Conservation (phyloP, 1,284 basidiomycete species). For the Pterulicium gracile region DNA sequence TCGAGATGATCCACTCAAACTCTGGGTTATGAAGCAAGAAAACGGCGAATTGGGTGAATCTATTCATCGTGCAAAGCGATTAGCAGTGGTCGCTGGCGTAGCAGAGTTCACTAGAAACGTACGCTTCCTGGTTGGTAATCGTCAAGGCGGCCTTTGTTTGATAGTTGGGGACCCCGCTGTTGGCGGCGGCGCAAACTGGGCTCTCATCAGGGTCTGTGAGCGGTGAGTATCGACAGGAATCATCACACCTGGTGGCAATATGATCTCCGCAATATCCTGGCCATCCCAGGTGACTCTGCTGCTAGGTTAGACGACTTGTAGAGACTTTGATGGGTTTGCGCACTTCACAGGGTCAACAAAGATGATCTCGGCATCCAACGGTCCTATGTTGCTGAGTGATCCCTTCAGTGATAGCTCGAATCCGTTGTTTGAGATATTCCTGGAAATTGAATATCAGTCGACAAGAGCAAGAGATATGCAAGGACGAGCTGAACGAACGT, state of each 20-base stretch:
- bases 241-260: slow-evolving; percentile 41
- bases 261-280: slow-evolving; percentile 54
- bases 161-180: slow-evolving; percentile 59
- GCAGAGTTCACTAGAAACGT: too few species aligned
- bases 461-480: slow-evolving; percentile 1
- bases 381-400: slow-evolving; percentile 49
- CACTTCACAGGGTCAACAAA: slow-evolving; percentile 46
- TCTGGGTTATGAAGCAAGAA: slow-evolving; percentile 54
- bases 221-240: slow-evolving; percentile 3
- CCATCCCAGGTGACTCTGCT: slow-evolving; percentile 56
- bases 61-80: slow-evolving; percentile 11
- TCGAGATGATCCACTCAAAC: slow-evolving; percentile 68
- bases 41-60: slow-evolving; percentile 60
- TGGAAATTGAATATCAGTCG: slow-evolving; percentile 16
- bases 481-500: slow-evolving; percentile 26
- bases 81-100: not conserved
- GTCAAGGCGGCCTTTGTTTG: slow-evolving; percentile 36
- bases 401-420: slow-evolving; percentile 51
- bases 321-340: slow-evolving; percentile 2
- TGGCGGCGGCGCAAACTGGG: slow-evolving; percentile 59
- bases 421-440: slow-evolving; percentile 46
- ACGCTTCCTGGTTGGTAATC: slow-evolving; percentile 42
- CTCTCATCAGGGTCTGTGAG: not conserved
- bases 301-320: slow-evolving; percentile 6
- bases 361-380: slow-evolving; percentile 53